Evolutionary conservation across 495 filamentous ascomycete species (phyloP).

Genomic region (Daldinia grandis): DNA sequence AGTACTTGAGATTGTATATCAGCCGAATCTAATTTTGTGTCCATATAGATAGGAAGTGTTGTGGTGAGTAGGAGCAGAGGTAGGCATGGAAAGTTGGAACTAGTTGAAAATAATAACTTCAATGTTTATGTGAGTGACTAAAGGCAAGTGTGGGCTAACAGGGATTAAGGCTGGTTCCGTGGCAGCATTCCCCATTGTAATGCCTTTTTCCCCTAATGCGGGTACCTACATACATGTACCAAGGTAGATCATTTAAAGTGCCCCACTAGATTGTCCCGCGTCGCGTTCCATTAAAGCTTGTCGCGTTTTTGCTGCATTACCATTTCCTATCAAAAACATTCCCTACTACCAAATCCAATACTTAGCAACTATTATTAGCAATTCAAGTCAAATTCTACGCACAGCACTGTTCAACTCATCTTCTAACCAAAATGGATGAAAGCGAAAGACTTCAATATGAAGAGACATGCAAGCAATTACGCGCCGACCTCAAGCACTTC

Average conservation of each 20-base stretch:
- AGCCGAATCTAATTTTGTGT: conserved; percentile 30
- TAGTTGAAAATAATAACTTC: not conserved
- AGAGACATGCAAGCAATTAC: conserved; percentile 59
- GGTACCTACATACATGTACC: not conserved
- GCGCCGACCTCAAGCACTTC: conserved; percentile 84
- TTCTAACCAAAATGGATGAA: conserved; percentile 52
- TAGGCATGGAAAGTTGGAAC: not conserved
- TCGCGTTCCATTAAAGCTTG: conserved; percentile 29
- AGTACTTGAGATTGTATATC: conserved; percentile 56
- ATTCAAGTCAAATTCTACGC: not conserved
- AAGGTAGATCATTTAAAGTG: not conserved
- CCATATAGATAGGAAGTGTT: conserved; percentile 40
- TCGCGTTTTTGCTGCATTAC: conserved; percentile 9
- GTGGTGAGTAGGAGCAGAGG: not conserved
- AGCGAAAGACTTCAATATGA: conserved; percentile 50
- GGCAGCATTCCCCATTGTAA: not conserved
- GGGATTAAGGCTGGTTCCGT: not conserved
- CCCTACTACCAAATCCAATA: not conserved
- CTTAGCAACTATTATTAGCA: not conserved
- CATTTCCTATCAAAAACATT: conserved; percentile 1
- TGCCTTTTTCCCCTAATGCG: no score
- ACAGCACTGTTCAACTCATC: not conserved
- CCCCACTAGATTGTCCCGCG: conserved; percentile 17
- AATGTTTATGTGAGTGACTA: no score
- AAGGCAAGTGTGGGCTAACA: not conserved